Evolutionary conservation across 2,329 filamentous ascomycete species (phyloP).

Genomic region (Phialemoniopsis sp.): DNA sequence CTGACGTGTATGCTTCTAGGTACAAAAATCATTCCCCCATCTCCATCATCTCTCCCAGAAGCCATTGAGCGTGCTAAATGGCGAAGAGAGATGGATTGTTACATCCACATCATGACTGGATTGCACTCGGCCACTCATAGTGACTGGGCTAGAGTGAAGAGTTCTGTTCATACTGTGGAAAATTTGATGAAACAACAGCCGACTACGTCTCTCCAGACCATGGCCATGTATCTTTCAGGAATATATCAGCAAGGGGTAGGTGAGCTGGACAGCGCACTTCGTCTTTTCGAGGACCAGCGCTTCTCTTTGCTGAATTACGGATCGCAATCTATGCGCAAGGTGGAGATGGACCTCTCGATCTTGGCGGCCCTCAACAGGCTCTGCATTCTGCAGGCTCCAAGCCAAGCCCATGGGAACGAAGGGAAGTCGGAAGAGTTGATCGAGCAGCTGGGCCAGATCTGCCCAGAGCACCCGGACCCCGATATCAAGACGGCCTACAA

Average conservation of each 20-base stretch:
- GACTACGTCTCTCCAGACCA: constrained; percentile 43
- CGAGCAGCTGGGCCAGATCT: constrained; percentile 62
- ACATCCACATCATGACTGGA: constrained; percentile 67
- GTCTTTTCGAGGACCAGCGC: constrained; percentile 57
- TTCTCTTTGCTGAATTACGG: constrained; percentile 46
- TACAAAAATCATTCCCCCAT: constrained; percentile 12
- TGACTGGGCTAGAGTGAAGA: constrained; percentile 62
- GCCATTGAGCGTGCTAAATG: constrained; percentile 58
- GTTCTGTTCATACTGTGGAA: constrained; percentile 51
- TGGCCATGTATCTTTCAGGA: constrained; percentile 69
- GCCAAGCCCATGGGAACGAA: constrained; percentile 52
- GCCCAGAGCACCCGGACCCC: constrained; percentile 64
- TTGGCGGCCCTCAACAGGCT: constrained; percentile 65
- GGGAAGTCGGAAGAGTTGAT: constrained; percentile 57
- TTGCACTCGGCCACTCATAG: constrained; percentile 67
- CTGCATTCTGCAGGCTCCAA: constrained; percentile 60
- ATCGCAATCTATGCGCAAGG: constrained; percentile 27
- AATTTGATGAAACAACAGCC: constrained; percentile 31
- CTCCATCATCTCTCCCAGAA: constrained; percentile 48
- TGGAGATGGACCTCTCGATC: constrained; percentile 59
- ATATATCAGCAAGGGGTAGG: constrained; percentile 75
- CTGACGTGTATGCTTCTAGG: constrained; percentile 7
- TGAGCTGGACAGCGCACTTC: constrained; percentile 63
- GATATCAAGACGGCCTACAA: constrained; percentile 77
- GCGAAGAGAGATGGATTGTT: constrained; percentile 62